Evolutionary conservation across 305 asterid species (phyloP).

Genomic region (Rubia balearica): DNA sequence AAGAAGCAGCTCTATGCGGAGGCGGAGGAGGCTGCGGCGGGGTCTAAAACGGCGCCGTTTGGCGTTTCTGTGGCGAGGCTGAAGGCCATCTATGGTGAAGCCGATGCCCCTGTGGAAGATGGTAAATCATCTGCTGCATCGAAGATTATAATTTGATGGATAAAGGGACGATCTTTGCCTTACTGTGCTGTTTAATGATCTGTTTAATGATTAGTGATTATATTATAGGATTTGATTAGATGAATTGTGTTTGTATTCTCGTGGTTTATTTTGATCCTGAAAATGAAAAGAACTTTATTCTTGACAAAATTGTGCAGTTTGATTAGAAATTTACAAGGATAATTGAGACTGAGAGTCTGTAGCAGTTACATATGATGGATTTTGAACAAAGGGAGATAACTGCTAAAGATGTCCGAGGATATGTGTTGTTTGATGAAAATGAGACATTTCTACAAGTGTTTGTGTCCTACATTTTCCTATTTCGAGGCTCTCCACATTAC

Average conservation of each 20-base stretch:
- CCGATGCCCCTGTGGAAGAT: conserved; percentile 28
- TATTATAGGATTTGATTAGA: not conserved
- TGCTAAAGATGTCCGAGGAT: too few species aligned
- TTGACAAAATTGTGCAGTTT: not conserved
- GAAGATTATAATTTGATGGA: conserved; percentile 31
- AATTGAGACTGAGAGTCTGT: not conserved
- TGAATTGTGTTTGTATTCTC: not conserved
- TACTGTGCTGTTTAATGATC: not conserved
- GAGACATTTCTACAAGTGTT: too few species aligned
- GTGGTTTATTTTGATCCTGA: not conserved
- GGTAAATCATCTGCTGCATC: conserved; percentile 29
- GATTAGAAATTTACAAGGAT: not conserved
- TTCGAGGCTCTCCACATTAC: not conserved
- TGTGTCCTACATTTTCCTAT: too few species aligned
- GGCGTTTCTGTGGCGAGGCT: conserved; percentile 61
- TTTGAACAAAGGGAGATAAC: too few species aligned
- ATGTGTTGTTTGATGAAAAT: too few species aligned
- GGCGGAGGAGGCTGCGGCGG: conserved; percentile 33
- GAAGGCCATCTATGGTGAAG: conserved; percentile 70
- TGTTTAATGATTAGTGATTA: not conserved
- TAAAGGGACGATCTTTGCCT: not conserved
- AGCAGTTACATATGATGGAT: not conserved
- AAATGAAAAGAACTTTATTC: not conserved
- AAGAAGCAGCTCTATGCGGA: conserved; percentile 66
- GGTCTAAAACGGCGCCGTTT: conserved; percentile 18